Conservation (phyloP, 2,329 filamentous ascomycete species). For the Stachybotrys chartarum region DNA sequence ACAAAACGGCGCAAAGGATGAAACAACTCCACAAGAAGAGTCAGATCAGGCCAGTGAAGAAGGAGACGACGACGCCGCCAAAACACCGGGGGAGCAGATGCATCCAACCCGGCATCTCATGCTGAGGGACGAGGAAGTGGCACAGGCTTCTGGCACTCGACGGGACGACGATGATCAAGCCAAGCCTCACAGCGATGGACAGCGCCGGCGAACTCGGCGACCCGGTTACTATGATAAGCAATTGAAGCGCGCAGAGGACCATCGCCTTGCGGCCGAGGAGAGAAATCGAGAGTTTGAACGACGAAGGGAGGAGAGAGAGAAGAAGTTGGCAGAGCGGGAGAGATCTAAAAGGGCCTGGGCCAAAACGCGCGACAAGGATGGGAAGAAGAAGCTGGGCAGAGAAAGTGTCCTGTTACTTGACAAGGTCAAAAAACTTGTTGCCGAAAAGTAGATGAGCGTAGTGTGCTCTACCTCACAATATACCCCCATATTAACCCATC, state of each 20-base stretch:
- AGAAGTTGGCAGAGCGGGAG: constrained; percentile 57
- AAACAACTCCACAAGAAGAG: constrained; percentile 1
- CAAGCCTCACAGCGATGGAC: constrained; percentile 18
- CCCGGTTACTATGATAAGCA: constrained; percentile 63
- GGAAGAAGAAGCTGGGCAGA: constrained; percentile 71
- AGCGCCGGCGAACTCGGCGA: constrained; percentile 25
- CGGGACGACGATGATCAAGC: constrained; percentile 1
- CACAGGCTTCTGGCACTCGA: constrained; percentile 18
- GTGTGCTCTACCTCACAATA: neutral
- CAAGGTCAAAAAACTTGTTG: constrained; percentile 68
- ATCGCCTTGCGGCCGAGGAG: constrained; percentile 33
- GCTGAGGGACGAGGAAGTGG: constrained; percentile 29
- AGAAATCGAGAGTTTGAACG: constrained; percentile 33
- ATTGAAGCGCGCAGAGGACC: constrained; percentile 36
- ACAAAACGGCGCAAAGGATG: constrained; percentile 13
- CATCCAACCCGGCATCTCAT: constrained; percentile 32
- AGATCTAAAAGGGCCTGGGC: constrained; percentile 61
- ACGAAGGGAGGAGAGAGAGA: constrained; percentile 56
- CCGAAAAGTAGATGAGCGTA: constrained; percentile 18
- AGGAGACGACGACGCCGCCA: constrained; percentile 7
- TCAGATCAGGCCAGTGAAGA: constrained; percentile 12
- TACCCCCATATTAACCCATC: neutral
- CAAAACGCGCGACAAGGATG: constrained; percentile 67
- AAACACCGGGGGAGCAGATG: constrained; percentile 16
- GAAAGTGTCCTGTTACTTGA: constrained; percentile 74